Conservation (phyloP, 2,329 filamentous ascomycete genomes). For the Lecanosticta acicola region DNA sequence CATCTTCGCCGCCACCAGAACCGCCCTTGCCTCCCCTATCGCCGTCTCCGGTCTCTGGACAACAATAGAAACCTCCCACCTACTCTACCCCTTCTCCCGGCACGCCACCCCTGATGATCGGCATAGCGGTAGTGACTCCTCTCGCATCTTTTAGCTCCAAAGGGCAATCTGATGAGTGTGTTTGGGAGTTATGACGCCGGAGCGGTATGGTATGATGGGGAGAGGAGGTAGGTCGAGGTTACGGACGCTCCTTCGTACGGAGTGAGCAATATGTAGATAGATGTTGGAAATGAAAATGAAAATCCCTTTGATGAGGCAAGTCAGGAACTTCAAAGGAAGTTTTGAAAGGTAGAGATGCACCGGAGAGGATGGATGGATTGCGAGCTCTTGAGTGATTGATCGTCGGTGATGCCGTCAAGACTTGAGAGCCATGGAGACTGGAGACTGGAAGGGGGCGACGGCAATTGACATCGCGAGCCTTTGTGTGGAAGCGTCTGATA, state of each 20-base stretch:
- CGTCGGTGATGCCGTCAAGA: conserved; percentile 50
- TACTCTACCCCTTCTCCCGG: conserved; percentile 52
- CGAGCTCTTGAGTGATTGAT: no score
- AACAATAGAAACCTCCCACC: conserved; percentile 43
- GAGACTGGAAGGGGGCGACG: no score
- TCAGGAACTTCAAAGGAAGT: conserved; percentile 43
- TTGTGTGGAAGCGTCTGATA: no score
- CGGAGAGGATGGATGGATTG: conserved; percentile 46
- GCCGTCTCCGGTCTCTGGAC: conserved; percentile 54
- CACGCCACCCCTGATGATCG: conserved; percentile 37
- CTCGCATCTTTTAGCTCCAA: conserved; percentile 51
- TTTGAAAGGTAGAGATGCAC: conserved; percentile 44
- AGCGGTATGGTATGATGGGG: conserved; percentile 38
- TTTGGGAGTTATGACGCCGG: conserved; percentile 50
- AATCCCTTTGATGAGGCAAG: conserved; percentile 50
- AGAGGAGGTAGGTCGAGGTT: conserved; percentile 48
- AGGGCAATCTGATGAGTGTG: conserved; percentile 50
- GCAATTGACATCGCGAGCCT: no score
- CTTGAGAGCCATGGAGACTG: conserved; percentile 40
- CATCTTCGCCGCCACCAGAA: conserved; percentile 46
- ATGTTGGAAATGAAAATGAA: no score
- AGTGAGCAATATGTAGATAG: no score
- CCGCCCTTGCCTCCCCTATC: conserved; percentile 41
- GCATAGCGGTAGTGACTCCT: conserved; percentile 40
- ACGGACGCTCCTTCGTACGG: no score